phyloP scores from a whole-genome alignment of 2,329 filamentous ascomycete genomes.

The Teratosphaeria viscida region DNA sequence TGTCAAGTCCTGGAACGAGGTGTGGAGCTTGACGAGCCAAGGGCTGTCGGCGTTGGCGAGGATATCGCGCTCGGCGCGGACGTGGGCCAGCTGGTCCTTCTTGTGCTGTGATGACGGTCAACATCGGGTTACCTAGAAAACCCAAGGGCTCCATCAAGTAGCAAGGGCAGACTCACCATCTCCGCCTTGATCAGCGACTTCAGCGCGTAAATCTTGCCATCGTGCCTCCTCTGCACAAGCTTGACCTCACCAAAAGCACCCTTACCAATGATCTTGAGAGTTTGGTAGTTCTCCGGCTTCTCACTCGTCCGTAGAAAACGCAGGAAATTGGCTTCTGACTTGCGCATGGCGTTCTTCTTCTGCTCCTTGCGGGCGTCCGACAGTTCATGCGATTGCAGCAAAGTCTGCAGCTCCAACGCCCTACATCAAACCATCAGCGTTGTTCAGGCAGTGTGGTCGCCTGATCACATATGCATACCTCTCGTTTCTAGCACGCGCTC shows the following conservation, averaged over 20 bases:
- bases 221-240: constrained; percentile 89
- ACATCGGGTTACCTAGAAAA: not conserved
- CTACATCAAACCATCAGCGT: constrained; percentile 35
- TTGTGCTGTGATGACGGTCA: constrained; percentile 54
- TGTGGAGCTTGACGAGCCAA: constrained; percentile 97
- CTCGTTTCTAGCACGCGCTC: constrained; percentile 87
- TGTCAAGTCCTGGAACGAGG: constrained; percentile 91
- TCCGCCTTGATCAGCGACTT: constrained; percentile 98
- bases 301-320: constrained; percentile 91
- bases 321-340: constrained; percentile 84
- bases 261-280: constrained; percentile 97
- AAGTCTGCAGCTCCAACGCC: constrained; percentile 83
- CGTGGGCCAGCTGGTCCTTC: constrained; percentile 94
- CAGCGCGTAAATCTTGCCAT: constrained; percentile 95
- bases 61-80: constrained; percentile 94
- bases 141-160: not conserved
- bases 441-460: not conserved
- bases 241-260: constrained; percentile 98
- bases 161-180: constrained; percentile 49
- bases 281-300: constrained; percentile 86
- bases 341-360: constrained; percentile 73
- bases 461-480: constrained; percentile 45
- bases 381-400: constrained; percentile 66
- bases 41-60: constrained; percentile 98
- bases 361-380: constrained; percentile 68